These are phyloP conservation scores for Verbascum thapsus DNA, from an alignment of 257 asterid species.

Conservation along the genomic window DNA sequence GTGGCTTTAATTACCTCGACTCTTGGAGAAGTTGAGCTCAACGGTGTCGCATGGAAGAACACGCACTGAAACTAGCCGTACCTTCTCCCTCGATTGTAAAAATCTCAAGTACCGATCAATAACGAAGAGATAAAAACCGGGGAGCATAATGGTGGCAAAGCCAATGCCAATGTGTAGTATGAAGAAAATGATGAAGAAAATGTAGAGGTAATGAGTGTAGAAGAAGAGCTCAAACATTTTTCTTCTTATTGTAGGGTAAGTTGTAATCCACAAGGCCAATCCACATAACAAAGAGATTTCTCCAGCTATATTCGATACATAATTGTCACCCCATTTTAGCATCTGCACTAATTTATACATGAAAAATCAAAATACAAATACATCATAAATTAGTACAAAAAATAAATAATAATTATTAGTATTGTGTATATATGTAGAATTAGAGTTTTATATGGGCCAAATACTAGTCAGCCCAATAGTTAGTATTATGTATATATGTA, in stretches of 20 bases:
- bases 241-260: conserved; percentile 70
- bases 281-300: conserved; percentile 72
- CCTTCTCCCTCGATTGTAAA: conserved; percentile 69
- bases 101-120: conserved; percentile 85
- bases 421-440: too few relatives aligned
- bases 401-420: neutral
- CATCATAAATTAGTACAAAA: neutral
- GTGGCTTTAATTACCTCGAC: conserved; percentile 42
- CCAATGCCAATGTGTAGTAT: conserved; percentile 78
- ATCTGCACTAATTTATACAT: conserved; percentile 42
- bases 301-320: conserved; percentile 89
- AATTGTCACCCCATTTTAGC: conserved; percentile 77
- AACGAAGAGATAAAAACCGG: conserved; percentile 78
- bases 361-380: neutral
- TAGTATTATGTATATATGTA: too few relatives aligned
- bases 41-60: conserved; percentile 63
- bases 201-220: conserved; percentile 87
- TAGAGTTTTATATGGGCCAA: too few relatives aligned
- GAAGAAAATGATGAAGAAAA: conserved; percentile 76
- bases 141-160: conserved; percentile 88
- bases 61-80: conserved; percentile 61
- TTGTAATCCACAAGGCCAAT: conserved; percentile 65
- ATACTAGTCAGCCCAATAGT: too few relatives aligned
- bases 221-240: conserved; percentile 78
- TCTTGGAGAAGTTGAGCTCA: conserved; percentile 86